Evolutionary conservation across 331 rosid species (phyloP).

Genomic region (Saraca asoca): DNA sequence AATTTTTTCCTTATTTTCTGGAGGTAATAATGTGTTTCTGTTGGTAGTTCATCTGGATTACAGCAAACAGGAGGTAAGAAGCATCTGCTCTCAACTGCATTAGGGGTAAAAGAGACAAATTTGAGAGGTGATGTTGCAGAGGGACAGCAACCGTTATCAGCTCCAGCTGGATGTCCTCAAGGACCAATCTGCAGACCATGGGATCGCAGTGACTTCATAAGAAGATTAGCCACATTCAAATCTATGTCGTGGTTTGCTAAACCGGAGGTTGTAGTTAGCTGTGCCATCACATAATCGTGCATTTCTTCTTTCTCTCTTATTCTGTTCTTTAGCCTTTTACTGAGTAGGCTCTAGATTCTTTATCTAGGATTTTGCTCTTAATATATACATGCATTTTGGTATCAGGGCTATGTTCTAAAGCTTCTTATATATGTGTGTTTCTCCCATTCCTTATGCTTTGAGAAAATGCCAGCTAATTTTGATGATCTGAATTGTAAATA

Average conservation of each 20-base stretch:
- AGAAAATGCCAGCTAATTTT: neutral
- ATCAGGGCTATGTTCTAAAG: neutral
- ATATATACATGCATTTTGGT: neutral
- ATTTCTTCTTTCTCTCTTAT: neutral
- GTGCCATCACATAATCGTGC: neutral
- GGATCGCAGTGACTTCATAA: constrained; percentile 86
- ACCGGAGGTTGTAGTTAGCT: constrained; percentile 62
- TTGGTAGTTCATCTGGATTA: constrained; percentile 51
- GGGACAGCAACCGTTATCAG: constrained; percentile 41
- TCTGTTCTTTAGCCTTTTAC: neutral
- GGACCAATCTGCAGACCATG: constrained; percentile 78
- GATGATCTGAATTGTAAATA: neutral
- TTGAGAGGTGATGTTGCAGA: constrained; percentile 45
- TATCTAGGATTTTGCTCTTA: neutral
- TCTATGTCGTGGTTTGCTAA: constrained; percentile 97
- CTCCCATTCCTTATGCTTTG: neutral
- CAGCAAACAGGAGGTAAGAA: constrained; percentile 58
- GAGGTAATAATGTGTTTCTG: constrained; percentile 17
- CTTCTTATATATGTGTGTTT: neutral
- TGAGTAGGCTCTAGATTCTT: neutral
- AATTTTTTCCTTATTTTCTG: neutral
- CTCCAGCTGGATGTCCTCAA: constrained; percentile 31
- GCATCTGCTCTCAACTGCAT: constrained; percentile 52
- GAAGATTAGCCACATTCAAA: constrained; percentile 81
- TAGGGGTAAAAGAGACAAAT: constrained; percentile 50